Evolutionary conservation across 306 rosid genomes (phyloP).

Genomic region (Chamaecrista fasciculata): DNA sequence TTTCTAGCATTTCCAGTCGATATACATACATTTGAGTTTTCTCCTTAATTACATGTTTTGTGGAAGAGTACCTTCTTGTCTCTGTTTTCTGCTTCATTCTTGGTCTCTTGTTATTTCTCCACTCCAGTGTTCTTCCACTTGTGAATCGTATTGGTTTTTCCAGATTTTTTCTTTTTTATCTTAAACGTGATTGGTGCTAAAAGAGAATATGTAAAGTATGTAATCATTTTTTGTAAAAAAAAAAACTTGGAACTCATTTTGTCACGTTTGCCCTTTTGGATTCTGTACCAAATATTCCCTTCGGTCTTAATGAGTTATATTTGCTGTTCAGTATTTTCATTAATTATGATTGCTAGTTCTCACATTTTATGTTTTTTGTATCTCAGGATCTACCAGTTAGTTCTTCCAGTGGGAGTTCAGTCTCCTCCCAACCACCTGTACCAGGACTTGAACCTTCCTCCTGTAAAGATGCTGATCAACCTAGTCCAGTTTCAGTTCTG

Average conservation of each 20-base stretch:
- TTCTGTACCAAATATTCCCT: constrained; percentile 7
- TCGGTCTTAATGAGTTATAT: constrained; percentile 15
- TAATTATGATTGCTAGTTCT: constrained; percentile 12
- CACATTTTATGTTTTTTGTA: constrained; percentile 30
- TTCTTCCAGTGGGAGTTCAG: constrained; percentile 43
- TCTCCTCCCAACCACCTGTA: constrained; percentile 38
- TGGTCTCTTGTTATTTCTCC: no score
- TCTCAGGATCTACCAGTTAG: constrained; percentile 55
- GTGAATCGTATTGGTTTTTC: background rate
- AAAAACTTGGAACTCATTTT: background rate
- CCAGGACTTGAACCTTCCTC: constrained; percentile 56
- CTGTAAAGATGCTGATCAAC: constrained; percentile 87
- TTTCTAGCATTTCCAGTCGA: constrained; percentile 22
- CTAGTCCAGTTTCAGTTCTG: constrained; percentile 94
- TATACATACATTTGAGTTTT: background rate
- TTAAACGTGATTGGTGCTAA: background rate
- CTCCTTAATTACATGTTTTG: background rate
- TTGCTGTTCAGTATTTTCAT: constrained; percentile 19
- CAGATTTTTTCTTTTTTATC: background rate
- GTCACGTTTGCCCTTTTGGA: background rate
- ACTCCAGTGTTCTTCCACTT: background rate
- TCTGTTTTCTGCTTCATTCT: constrained; percentile 19
- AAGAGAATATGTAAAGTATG: background rate
- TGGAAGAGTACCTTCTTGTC: background rate
- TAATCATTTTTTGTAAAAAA: background rate